phyloP scores from a whole-genome alignment of 1,139 yeast species.

The Sugiyamaella xylanicola region DNA sequence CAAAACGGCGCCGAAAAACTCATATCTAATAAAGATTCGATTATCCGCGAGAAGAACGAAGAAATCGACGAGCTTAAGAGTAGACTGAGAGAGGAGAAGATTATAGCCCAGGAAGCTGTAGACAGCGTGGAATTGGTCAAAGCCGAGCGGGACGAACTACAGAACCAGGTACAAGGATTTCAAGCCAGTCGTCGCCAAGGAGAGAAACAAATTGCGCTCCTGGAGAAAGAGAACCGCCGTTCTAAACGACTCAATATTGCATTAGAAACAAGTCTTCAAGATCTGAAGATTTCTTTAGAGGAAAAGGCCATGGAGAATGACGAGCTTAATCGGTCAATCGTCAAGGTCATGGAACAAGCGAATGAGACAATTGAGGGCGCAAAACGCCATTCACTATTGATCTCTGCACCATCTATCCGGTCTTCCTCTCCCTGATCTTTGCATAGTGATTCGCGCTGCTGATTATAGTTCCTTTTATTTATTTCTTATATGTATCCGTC shows the following conservation, averaged over 20 bases:
- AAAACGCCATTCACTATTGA: constrained; percentile 35
- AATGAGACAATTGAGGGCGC: constrained; percentile 40
- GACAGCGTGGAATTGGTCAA: constrained; percentile 30
- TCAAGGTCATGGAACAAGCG: constrained; percentile 42
- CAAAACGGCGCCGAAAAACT: constrained; percentile 26
- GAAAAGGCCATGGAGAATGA: constrained; percentile 45
- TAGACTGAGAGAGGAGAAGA: constrained; percentile 17
- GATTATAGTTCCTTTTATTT: background rate
- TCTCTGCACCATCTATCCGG: constrained; percentile 21
- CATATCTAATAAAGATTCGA: constrained; percentile 25
- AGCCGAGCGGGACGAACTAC: constrained; percentile 36
- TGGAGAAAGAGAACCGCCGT: constrained; percentile 38
- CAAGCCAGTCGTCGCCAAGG: constrained; percentile 34
- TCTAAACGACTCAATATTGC: constrained; percentile 33
- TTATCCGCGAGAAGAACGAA: constrained; percentile 20
- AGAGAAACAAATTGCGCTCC: constrained; percentile 35
- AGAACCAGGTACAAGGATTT: constrained; percentile 34
- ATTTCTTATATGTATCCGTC: background rate
- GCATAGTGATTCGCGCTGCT: background rate
- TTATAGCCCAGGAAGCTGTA: constrained; percentile 21
- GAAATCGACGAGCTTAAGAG: constrained; percentile 24
- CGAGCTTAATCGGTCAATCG: constrained; percentile 39
- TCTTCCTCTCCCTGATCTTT: constrained; percentile 8
- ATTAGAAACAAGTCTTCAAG: constrained; percentile 40
- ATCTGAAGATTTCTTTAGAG: constrained; percentile 42